These are phyloP conservation scores for Podila epigama DNA, from an alignment of 192 early-diverging fungal species.

Conservation along the genomic window DNA sequence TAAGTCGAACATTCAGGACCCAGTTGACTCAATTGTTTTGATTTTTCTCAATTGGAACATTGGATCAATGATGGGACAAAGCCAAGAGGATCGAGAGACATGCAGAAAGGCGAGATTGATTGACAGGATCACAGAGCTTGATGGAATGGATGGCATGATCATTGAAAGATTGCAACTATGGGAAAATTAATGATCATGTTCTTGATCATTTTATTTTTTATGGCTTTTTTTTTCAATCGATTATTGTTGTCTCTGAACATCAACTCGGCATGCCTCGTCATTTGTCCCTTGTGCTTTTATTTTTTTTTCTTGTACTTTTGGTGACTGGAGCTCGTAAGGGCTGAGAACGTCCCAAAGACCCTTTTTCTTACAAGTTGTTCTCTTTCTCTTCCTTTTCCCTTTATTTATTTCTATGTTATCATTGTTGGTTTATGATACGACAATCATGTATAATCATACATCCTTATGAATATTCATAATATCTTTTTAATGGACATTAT, in stretches of 20 bases:
- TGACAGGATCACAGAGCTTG: too few species aligned
- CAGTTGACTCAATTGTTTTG: too few species aligned
- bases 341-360: constrained; percentile 52
- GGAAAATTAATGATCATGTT: too few species aligned
- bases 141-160: too few species aligned
- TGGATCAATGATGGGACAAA: too few species aligned
- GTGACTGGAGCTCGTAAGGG: constrained; percentile 54
- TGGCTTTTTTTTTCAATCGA: too few species aligned
- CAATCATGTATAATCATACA: constrained; percentile 7
- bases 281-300: constrained; percentile 14
- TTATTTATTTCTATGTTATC: neutral
- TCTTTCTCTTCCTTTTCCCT: constrained; percentile 1
- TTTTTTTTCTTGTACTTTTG: constrained; percentile 34
- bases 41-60: too few species aligned
- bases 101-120: too few species aligned
- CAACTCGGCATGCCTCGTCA: neutral
- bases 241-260: neutral
- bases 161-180: too few species aligned
- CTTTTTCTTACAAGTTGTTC: constrained; percentile 26
- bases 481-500: constrained; percentile 6
- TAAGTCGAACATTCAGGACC: constrained; percentile 48
- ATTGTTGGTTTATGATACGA: constrained; percentile 4
- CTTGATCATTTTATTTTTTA: too few species aligned
- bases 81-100: too few species aligned
- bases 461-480: constrained; percentile 24